Percentiles rank a stretch among this genome's conserved stretches.
These are phyloP conservation scores for Penicillium crystallinum DNA, from an alignment of 495 filamentous ascomycete genomes.

Conservation along the genomic window DNA sequence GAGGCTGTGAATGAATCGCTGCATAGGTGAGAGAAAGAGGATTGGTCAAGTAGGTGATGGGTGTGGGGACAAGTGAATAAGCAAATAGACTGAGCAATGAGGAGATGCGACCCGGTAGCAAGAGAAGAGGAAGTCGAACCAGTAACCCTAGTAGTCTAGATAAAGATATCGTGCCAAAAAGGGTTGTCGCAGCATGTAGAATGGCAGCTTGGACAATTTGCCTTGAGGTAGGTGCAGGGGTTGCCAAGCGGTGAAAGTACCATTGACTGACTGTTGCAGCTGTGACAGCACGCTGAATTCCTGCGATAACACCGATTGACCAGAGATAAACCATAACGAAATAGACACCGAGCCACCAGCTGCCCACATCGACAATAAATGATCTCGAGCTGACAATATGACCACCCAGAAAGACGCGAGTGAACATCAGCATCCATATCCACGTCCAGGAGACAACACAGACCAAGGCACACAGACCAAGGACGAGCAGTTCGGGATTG, in stretches of 20 bases:
- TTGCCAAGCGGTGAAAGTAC: conserved; percentile 92
- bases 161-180: conserved; percentile 90
- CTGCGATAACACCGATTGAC: conserved; percentile 80
- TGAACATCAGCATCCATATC: conserved; percentile 96
- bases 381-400: conserved; percentile 57
- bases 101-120: conserved; percentile 70
- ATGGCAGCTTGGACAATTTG: conserved; percentile 80
- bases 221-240: conserved; percentile 66
- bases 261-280: conserved; percentile 95
- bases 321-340: conserved; percentile 94
- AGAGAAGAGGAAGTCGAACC: conserved; percentile 77
- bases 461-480: conserved; percentile 74
- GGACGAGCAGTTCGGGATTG: conserved; percentile 73
- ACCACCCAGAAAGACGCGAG: conserved; percentile 83
- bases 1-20: conserved; percentile 84
- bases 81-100: conserved; percentile 57
- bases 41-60: conserved; percentile 78
- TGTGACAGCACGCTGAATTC: conserved; percentile 84
- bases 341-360: conserved; percentile 84
- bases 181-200: conserved; percentile 69
- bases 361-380: conserved; percentile 78
- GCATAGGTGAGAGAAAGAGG: conserved; percentile 88
- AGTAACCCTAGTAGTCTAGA: conserved; percentile 74
- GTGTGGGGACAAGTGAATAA: conserved; percentile 77
- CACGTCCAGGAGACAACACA: conserved; percentile 84